Percentiles rank a stretch among this genome's conserved stretches.
Conservation (phyloP, 345 rosid species). For the Pistacia atlantica region DNA sequence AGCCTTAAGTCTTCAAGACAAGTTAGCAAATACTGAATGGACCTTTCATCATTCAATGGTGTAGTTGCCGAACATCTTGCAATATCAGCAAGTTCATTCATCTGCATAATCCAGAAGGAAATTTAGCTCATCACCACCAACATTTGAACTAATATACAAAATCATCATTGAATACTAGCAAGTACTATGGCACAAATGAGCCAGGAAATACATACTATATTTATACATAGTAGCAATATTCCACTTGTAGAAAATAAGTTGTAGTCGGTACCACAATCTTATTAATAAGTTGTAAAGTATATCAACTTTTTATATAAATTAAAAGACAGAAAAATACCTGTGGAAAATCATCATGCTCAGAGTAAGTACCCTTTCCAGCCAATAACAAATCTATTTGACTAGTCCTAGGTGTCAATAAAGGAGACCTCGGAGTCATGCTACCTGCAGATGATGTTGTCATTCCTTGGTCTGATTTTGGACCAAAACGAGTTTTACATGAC, state of each 20-base stretch:
- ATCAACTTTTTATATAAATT: neutral
- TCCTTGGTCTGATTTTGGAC: constrained; percentile 96
- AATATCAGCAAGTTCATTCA: constrained; percentile 96
- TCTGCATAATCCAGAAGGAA: constrained; percentile 52
- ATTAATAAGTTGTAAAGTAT: neutral
- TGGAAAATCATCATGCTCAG: constrained; percentile 83
- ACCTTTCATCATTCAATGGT: constrained; percentile 75
- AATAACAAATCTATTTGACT: constrained; percentile 85
- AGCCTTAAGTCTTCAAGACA: constrained; percentile 84
- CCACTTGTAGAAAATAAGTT: neutral
- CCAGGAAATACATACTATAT: constrained; percentile 10
- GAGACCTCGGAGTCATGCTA: constrained; percentile 99
- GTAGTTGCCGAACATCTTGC: constrained; percentile 90
- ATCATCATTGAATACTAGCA: neutral
- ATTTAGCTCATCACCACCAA: constrained; percentile 15
- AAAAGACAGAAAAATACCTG: constrained; percentile 56
- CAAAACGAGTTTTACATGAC: constrained; percentile 96
- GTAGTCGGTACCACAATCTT: neutral
- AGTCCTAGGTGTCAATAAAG: constrained; percentile 85
- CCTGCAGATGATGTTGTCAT: constrained; percentile 98
- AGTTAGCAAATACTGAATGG: constrained; percentile 66
- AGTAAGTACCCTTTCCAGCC: constrained; percentile 79
- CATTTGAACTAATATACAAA: constrained; percentile 12
- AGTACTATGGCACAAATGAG: neutral
- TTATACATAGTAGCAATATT: neutral